These are phyloP conservation scores for Tylopilus vinaceipallidus DNA, from an alignment of 768 basidiomycete species.

Conservation along the genomic window DNA sequence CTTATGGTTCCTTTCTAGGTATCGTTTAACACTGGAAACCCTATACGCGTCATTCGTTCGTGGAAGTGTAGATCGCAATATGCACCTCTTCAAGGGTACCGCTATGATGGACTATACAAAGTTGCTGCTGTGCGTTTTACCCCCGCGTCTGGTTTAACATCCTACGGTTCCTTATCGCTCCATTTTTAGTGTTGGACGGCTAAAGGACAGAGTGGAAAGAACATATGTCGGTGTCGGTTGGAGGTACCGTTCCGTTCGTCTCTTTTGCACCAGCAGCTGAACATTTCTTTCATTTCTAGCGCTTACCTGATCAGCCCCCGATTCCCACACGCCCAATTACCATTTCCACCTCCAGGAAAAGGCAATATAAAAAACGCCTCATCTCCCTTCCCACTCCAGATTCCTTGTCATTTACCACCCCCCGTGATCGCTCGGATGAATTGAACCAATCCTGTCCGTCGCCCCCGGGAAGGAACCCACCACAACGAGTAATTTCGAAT, in stretches of 20 bases:
- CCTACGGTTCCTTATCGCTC: not conserved
- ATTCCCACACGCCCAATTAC: slow-evolving; percentile 12
- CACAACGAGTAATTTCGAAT: not conserved
- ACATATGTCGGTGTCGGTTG: slow-evolving; percentile 27
- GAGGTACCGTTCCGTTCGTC: slow-evolving; percentile 13
- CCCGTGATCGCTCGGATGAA: not conserved
- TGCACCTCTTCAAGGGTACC: slow-evolving; percentile 25
- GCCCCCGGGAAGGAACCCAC: too few species aligned
- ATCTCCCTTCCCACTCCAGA: not conserved
- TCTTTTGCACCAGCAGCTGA: not conserved
- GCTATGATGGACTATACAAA: slow-evolving; percentile 33
- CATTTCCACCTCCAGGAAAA: not conserved
- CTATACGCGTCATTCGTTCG: slow-evolving; percentile 30
- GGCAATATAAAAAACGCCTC: not conserved
- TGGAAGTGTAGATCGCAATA: slow-evolving; percentile 19
- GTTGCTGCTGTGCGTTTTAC: slow-evolving; percentile 18
- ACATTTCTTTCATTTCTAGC: slow-evolving; percentile 14
- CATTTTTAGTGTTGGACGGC: slow-evolving; percentile 20
- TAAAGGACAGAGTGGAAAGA: slow-evolving; percentile 9
- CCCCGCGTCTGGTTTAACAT: not conserved
- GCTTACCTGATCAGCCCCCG: slow-evolving; percentile 26
- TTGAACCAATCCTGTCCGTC: not conserved
- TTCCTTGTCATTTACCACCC: not conserved
- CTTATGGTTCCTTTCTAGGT: slow-evolving; percentile 8
- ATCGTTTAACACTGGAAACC: slow-evolving; percentile 18